Evolutionary conservation across 164 flowering plant genomes (phyloP), one percentile per base, ranked within the genome.

Genomic region (Kalanchoe fedtschenkoi): DNA sequence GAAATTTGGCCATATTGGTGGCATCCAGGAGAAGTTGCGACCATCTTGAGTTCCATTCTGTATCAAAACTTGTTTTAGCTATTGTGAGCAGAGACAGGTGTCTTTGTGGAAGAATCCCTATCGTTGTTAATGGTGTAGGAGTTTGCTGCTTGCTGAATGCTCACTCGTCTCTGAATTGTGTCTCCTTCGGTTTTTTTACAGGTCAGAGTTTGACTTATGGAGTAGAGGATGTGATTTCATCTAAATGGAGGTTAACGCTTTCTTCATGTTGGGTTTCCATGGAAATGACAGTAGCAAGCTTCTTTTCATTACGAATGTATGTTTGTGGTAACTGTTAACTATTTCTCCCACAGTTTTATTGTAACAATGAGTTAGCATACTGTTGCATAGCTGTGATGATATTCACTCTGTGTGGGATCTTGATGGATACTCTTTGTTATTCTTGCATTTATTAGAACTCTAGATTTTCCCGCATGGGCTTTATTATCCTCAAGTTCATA

Each of bases 281-380:
- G 74, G 76, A 66, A 26, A 41, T 76, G 72, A 64, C 68, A 78
- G 76, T 82, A 73, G 68, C 76, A 60, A 72, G 73, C 74, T 68
- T 72, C 72, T 76, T 66, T 72, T 67, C 43, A 74, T 70, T 55
- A 66, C 63, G 76, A 73, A 76, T 81, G 80, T 80, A 76, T 80
- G 83, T 74, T 70, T 58, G 73, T 74, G 10, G 0, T 51, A 26
- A 51, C 0, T 10, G 32, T 51, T 44, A 44, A 19, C 26, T 44
- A 19, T 10, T 28, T 13, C 16, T 51, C 28, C 5, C 14, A 14
- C 22, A 21, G 22, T 7, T 13, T 47, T 47, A 9, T 21, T 1
- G 28, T 26, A 51, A 51, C 16, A 51, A 51, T 7, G 54, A 22
- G 26, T 47, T 11, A 47, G 29, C 29, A 24, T 51, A 10, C 32